Conservation (phyloP, 345 rosid species). For the Citrus sinensis region DVS_A1.0 CM039164.1:23660501-23661000, state of each 20-base stretch:
- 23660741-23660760: background rate
- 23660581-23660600: slow-evolving; percentile 24
- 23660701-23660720: background rate
- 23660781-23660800: background rate
- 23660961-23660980: too few species aligned
- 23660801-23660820: too few species aligned
- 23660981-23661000: too few species aligned
- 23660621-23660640: background rate
- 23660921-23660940: background rate
- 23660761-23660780: background rate
- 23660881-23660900: too few species aligned
- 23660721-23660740: background rate
- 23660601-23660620: background rate
- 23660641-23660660: background rate
- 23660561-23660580: background rate
- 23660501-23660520: too few species aligned
- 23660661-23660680: slow-evolving; percentile 19
- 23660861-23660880: too few species aligned
- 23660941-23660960: background rate
- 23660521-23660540: background rate
- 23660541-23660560: background rate
- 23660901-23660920: background rate
- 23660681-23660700: slow-evolving; percentile 3
- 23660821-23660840: too few species aligned
- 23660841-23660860: too few species aligned